These are phyloP conservation scores for Penicillium crustosum DNA, from an alignment of 2,329 filamentous ascomycete genomes.

Conservation along the genomic window DNA sequence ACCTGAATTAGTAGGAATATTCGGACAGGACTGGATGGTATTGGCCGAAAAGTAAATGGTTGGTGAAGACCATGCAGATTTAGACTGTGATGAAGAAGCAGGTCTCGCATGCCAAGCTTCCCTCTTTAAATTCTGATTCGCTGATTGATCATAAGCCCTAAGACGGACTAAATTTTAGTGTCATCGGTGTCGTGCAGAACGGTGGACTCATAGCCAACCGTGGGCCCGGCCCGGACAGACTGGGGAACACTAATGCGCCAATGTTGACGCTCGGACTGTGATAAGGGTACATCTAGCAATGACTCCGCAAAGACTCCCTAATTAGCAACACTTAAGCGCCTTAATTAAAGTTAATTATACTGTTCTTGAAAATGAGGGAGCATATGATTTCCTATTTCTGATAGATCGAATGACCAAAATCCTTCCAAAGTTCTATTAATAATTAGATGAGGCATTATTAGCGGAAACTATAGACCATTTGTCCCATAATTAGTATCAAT, in stretches of 20 bases:
- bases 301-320: slow-evolving; percentile 17
- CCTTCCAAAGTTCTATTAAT: slow-evolving; percentile 10
- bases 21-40: neutral
- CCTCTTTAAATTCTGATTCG: slow-evolving; percentile 4
- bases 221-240: slow-evolving; percentile 11
- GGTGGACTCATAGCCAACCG: slow-evolving; percentile 7
- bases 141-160: neutral
- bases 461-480: neutral
- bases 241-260: slow-evolving; percentile 8
- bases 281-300: slow-evolving; percentile 8
- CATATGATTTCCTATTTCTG: neutral
- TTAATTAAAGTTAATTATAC: slow-evolving; percentile 8
- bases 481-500: slow-evolving; percentile 14
- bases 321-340: slow-evolving; percentile 26
- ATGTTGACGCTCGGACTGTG: slow-evolving; percentile 16
- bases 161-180: neutral
- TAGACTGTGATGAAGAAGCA: slow-evolving; percentile 2
- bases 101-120: slow-evolving; percentile 28
- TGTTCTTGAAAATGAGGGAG: neutral
- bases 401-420: neutral
- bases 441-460: slow-evolving; percentile 4
- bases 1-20: neutral
- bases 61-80: slow-evolving; percentile 1
- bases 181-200: slow-evolving; percentile 10
- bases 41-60: neutral